Percentiles rank a stretch among this genome's conserved stretches.
Conservation (phyloP, 2,329 filamentous ascomycete species). For the Cladosporium colombiae region DNA sequence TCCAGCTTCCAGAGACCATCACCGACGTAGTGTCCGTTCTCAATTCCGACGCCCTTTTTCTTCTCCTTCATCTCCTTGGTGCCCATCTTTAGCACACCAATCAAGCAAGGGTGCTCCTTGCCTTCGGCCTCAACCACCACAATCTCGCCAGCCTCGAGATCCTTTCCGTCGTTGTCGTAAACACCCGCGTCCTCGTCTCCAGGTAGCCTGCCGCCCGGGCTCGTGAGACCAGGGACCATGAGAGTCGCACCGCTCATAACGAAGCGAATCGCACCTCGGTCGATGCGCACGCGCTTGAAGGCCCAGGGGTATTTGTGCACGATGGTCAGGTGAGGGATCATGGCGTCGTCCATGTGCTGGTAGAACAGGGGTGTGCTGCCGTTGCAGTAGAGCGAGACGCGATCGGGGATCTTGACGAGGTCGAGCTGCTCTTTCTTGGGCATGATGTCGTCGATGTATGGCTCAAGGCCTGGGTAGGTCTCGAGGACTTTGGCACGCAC, state of each 20-base stretch:
- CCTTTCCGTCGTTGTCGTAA: constrained; percentile 58
- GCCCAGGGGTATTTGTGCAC: constrained; percentile 86
- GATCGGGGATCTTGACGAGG: constrained; percentile 90
- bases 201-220: constrained; percentile 76
- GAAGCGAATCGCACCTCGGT: constrained; percentile 94
- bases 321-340: constrained; percentile 85
- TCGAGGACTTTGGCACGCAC: constrained; percentile 80
- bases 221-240: constrained; percentile 94
- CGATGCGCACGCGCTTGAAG: constrained; percentile 84
- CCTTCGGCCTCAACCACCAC: constrained; percentile 92
- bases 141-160: constrained; percentile 76
- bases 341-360: constrained; percentile 74
- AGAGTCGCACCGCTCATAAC: constrained; percentile 90
- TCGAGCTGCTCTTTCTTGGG: constrained; percentile 92
- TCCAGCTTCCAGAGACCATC: constrained; percentile 86
- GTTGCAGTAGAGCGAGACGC: constrained; percentile 84
- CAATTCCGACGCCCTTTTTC: constrained; percentile 91
- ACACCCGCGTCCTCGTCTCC: constrained; percentile 46
- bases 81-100: constrained; percentile 79
- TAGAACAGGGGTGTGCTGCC: constrained; percentile 81
- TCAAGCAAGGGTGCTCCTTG: constrained; percentile 86
- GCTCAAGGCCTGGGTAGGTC: constrained; percentile 81
- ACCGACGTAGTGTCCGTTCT: constrained; percentile 89
- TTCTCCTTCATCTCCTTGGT: constrained; percentile 92
- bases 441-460: constrained; percentile 89